A percentile compares a stretch with the other conserved stretches of the same genome.
phyloP scores from a whole-genome alignment of 2,329 filamentous ascomycete genomes.

The Aspergillus piperis region DNA sequence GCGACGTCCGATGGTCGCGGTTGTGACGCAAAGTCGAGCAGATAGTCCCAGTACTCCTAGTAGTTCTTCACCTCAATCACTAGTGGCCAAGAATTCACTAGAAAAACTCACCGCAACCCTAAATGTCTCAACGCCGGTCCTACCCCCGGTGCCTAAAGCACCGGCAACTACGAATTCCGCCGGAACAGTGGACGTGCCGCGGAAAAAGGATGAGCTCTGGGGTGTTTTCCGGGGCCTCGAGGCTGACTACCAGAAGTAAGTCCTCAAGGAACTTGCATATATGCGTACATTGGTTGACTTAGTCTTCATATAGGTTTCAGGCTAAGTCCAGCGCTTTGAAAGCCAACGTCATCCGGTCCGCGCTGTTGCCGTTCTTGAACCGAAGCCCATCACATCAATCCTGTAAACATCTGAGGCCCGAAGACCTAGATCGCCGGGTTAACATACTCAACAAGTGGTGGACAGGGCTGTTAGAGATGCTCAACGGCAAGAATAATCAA shows the following conservation, averaged over 20 bases:
- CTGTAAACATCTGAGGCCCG: slow-evolving; percentile 65
- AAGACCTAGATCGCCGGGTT: slow-evolving; percentile 78
- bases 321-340: slow-evolving; percentile 73
- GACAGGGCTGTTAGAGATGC: slow-evolving; percentile 76
- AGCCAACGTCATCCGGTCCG: slow-evolving; percentile 70
- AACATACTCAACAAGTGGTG: slow-evolving; percentile 90
- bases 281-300: slow-evolving; percentile 7
- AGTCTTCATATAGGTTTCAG: slow-evolving; percentile 58
- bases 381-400: slow-evolving; percentile 69
- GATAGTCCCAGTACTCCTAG: slow-evolving; percentile 39
- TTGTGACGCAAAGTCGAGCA: slow-evolving; percentile 39
- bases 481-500: slow-evolving; percentile 73
- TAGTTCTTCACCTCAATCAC: slow-evolving; percentile 43
- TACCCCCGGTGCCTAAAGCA: slow-evolving; percentile 51
- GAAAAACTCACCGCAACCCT: slow-evolving; percentile 48
- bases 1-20: slow-evolving; percentile 43
- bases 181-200: slow-evolving; percentile 40
- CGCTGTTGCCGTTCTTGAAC: slow-evolving; percentile 74
- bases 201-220: slow-evolving; percentile 71
- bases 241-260: slow-evolving; percentile 66
- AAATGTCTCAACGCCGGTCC: slow-evolving; percentile 48
- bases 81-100: slow-evolving; percentile 46
- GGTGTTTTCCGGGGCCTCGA: slow-evolving; percentile 68
- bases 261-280: slow-evolving; percentile 3
- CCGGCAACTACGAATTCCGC: slow-evolving; percentile 43